Evolutionary conservation across 1,284 basidiomycete genomes (phyloP).

Genomic region (Puccinia novopanici): DNA sequence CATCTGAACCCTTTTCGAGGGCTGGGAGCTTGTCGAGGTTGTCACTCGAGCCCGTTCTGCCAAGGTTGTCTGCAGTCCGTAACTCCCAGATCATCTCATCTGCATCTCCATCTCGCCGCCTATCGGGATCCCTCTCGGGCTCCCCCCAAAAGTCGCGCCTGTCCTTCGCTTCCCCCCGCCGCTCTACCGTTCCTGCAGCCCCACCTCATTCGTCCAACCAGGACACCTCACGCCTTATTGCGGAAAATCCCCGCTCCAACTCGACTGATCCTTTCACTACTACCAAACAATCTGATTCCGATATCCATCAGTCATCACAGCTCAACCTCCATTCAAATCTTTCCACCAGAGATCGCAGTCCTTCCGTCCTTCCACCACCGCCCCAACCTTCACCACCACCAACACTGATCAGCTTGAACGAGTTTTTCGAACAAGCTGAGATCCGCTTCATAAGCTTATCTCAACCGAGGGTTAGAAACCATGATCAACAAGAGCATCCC

Average conservation of each 20-base stretch:
- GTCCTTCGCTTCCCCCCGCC: constrained; percentile 24
- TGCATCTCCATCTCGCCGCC: constrained; percentile 38
- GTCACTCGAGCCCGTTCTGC: background rate
- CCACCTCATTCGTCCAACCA: background rate
- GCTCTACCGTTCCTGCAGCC: background rate
- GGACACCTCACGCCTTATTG: background rate
- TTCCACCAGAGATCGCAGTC: background rate
- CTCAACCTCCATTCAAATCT: background rate
- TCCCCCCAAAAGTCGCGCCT: constrained; percentile 1
- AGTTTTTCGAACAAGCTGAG: constrained; percentile 50
- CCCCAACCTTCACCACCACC: background rate
- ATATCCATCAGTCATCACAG: background rate
- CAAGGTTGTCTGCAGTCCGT: constrained; percentile 27
- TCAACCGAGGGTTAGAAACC: constrained; percentile 34
- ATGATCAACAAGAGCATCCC: constrained; percentile 22
- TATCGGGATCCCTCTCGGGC: constrained; percentile 42
- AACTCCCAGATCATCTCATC: background rate
- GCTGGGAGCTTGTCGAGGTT: background rate
- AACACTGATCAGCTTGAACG: constrained; percentile 25
- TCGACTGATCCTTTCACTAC: background rate
- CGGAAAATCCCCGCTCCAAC: background rate
- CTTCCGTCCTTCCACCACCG: background rate
- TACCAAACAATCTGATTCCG: background rate
- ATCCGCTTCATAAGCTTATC: constrained; percentile 43
- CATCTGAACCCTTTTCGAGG: background rate